Evolutionary conservation across 345 rosid genomes (phyloP).

Genomic region (Gynandropsis gynandra): DNA sequence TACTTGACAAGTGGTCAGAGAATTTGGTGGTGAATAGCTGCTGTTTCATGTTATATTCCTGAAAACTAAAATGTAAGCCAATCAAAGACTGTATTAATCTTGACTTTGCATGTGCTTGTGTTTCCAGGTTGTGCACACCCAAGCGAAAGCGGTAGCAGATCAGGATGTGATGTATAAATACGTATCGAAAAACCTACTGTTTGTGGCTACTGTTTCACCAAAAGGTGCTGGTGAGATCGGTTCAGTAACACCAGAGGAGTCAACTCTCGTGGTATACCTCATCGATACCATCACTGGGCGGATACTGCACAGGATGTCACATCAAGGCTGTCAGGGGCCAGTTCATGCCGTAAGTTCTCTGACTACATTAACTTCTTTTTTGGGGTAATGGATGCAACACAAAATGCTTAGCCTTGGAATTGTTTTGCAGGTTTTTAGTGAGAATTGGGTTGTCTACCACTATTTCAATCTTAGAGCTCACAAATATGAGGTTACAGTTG

Average conservation of each 20-base stretch:
- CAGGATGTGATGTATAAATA: constrained; percentile 91
- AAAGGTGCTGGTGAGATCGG: constrained; percentile 82
- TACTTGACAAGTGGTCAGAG: background rate
- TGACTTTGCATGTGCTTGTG: constrained; percentile 9
- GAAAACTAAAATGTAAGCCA: constrained; percentile 8
- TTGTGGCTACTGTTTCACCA: constrained; percentile 86
- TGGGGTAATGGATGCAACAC: constrained; percentile 10
- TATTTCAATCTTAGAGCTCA: constrained; percentile 96
- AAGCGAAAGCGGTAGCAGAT: constrained; percentile 82
- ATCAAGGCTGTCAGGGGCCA: constrained; percentile 94
- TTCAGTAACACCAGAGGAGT: constrained; percentile 86
- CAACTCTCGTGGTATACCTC: constrained; percentile 70
- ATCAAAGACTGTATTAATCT: background rate
- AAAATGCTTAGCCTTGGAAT: constrained; percentile 21
- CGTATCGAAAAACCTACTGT: constrained; percentile 75
- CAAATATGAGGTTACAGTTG: constrained; percentile 91
- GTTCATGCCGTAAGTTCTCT: constrained; percentile 70
- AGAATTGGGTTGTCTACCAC: constrained; percentile 99
- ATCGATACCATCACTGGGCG: constrained; percentile 90
- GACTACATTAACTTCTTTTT: constrained; percentile 14
- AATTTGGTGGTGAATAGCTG: background rate
- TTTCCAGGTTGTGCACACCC: constrained; percentile 90
- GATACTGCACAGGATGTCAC: constrained; percentile 81
- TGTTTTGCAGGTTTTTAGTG: constrained; percentile 80
- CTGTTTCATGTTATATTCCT: constrained; percentile 1